phyloP scores from a whole-genome alignment of 2,329 filamentous ascomycete species.

The Aspergillus fumigatus region DNA sequence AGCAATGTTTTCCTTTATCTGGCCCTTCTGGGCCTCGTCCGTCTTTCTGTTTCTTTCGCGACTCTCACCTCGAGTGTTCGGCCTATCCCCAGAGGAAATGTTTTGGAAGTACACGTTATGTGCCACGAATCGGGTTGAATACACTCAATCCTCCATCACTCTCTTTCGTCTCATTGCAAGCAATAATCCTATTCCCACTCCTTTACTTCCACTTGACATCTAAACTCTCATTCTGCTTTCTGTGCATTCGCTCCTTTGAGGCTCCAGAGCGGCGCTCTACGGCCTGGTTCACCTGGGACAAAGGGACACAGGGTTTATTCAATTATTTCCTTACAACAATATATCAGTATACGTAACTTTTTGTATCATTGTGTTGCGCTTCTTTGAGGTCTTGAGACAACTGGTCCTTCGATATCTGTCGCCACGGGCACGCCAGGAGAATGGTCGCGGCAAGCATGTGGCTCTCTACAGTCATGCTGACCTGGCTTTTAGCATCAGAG shows the following conservation, averaged over 20 bases:
- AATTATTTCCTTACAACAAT: neutral
- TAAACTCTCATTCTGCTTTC: neutral
- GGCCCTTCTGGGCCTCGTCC: slow-evolving; percentile 1
- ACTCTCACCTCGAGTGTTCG: neutral
- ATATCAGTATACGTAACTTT: neutral
- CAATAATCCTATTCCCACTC: neutral
- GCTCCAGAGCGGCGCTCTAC: neutral
- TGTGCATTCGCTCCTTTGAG: neutral
- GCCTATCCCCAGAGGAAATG: neutral
- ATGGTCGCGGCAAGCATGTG: slow-evolving; percentile 21
- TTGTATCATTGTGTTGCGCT: neutral
- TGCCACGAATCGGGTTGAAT: neutral
- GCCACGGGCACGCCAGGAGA: slow-evolving; percentile 7
- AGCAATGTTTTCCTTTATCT: slow-evolving; percentile 11
- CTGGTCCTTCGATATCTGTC: neutral
- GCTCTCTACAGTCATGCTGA: slow-evolving; percentile 30
- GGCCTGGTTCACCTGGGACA: neutral
- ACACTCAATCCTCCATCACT: neutral
- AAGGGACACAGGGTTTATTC: neutral
- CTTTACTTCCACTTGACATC: neutral
- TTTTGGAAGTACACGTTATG: neutral
- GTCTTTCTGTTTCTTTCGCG: neutral
- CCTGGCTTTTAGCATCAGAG: slow-evolving; percentile 30
- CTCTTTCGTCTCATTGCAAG: neutral
- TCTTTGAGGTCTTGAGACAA: neutral